Conservation (phyloP, 805 yeast genomes). For the Cyberlindnera bimundalis region DNA sequence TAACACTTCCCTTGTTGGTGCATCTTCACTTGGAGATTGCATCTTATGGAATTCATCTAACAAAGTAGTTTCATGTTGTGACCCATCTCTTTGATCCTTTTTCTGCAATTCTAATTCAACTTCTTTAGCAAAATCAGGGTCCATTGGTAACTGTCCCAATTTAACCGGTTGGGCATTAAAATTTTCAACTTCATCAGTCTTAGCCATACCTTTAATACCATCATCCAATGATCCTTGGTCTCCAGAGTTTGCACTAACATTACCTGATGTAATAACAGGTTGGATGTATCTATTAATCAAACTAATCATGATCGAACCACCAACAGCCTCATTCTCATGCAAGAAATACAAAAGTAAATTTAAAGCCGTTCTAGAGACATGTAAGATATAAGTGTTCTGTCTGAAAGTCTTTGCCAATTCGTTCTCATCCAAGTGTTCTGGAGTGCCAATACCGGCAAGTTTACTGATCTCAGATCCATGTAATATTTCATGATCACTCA, state of each 20-base stretch:
- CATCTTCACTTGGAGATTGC: conserved; percentile 39
- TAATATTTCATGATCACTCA: conserved; percentile 65
- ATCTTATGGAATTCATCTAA: conserved; percentile 64
- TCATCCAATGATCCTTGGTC: conserved; percentile 40
- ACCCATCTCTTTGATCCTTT: conserved; percentile 56
- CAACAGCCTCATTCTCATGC: conserved; percentile 88
- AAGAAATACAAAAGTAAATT: conserved; percentile 80
- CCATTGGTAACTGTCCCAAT: conserved; percentile 82
- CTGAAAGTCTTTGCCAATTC: conserved; percentile 75
- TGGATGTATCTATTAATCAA: conserved; percentile 81
- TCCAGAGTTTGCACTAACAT: conserved; percentile 29
- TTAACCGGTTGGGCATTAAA: conserved; percentile 72
- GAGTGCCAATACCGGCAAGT: conserved; percentile 69
- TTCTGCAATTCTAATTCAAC: conserved; percentile 78
- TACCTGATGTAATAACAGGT: conserved; percentile 42
- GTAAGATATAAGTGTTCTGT: conserved; percentile 66
- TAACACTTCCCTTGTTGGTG: conserved; percentile 70
- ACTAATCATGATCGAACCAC: conserved; percentile 84
- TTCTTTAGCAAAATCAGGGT: conserved; percentile 80
- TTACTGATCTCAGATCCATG: conserved; percentile 77
- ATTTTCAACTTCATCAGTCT: conserved; percentile 45
- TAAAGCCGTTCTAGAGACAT: conserved; percentile 78
- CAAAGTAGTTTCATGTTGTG: conserved; percentile 36
- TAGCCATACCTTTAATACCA: conserved; percentile 30
- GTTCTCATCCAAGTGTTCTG: conserved; percentile 81